Evolutionary conservation across 768 basidiomycete genomes (phyloP).

Genomic region (Panaeolus papilionaceus): DNA sequence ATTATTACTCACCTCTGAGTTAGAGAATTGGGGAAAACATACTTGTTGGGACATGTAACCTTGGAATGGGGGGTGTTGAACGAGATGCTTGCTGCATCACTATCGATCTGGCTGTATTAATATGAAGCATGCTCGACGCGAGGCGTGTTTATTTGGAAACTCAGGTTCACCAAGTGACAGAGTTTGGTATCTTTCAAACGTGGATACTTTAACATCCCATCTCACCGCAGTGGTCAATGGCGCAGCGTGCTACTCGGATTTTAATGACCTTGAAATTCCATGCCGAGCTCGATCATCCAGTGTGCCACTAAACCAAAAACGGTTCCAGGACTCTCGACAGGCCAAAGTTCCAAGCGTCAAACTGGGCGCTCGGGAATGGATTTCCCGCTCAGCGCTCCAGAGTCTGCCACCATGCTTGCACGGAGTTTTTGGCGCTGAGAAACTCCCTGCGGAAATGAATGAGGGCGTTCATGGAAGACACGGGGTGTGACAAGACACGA

Average conservation of each 20-base stretch:
- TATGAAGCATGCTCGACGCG: background rate
- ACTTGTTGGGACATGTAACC: background rate
- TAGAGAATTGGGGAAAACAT: background rate
- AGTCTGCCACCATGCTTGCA: background rate
- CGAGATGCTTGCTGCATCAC: background rate
- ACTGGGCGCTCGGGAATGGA: too few relatives aligned
- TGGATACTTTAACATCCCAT: background rate
- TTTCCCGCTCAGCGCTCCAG: background rate
- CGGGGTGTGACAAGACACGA: background rate
- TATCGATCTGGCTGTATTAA: background rate
- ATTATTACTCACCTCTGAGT: background rate
- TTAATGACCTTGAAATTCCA: background rate
- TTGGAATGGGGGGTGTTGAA: background rate
- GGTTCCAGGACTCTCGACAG: background rate
- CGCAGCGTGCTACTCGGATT: background rate
- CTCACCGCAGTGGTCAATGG: background rate
- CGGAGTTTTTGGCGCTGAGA: background rate
- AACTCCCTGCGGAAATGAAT: background rate
- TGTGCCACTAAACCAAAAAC: background rate
- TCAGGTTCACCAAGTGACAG: conserved; percentile 4
- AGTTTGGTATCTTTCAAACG: background rate
- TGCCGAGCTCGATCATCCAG: background rate
- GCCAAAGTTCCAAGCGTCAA: background rate
- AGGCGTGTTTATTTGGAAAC: background rate
- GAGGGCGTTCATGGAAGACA: background rate